Conservation (phyloP, 345 rosid species). For the Brassica cretica region DNA sequence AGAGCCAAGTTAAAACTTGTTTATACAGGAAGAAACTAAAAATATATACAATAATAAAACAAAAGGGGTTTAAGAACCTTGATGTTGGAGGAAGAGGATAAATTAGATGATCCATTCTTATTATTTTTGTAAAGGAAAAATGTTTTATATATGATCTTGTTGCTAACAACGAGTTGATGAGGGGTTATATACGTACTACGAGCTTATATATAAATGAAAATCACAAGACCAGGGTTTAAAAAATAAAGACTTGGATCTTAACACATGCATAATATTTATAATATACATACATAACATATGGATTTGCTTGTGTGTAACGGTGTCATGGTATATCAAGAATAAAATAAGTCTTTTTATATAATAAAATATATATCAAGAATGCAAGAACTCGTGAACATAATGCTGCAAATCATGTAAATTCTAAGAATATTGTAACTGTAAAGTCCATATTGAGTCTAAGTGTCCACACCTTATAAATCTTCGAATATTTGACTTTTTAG, state of each 20-base stretch:
- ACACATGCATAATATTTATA: constrained; percentile 11
- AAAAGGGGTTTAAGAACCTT: constrained; percentile 12
- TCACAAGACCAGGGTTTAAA: neutral
- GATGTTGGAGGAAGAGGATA: constrained; percentile 14
- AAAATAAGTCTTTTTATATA: neutral
- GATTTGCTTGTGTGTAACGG: constrained; percentile 13
- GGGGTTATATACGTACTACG: neutral
- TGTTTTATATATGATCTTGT: constrained; percentile 4
- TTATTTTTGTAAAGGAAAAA: neutral
- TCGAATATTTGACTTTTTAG: neutral
- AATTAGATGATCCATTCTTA: constrained; percentile 22
- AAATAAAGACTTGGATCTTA: constrained; percentile 18
- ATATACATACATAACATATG: constrained; percentile 1
- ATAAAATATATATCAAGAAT: constrained; percentile 2
- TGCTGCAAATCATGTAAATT: neutral
- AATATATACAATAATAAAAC: neutral
- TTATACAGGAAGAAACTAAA: neutral
- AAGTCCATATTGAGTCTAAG: constrained; percentile 16
- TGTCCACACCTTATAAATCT: constrained; percentile 13
- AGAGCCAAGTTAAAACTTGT: neutral
- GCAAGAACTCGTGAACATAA: constrained; percentile 18
- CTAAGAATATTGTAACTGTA: neutral
- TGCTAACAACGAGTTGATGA: constrained; percentile 5
- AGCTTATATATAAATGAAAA: neutral
- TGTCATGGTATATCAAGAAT: constrained; percentile 1